A percentile compares a stretch with the other conserved stretches of the same genome.
Conservation (phyloP, 2,329 filamentous ascomycete genomes). For the Ophiocordyceps australis region DNA sequence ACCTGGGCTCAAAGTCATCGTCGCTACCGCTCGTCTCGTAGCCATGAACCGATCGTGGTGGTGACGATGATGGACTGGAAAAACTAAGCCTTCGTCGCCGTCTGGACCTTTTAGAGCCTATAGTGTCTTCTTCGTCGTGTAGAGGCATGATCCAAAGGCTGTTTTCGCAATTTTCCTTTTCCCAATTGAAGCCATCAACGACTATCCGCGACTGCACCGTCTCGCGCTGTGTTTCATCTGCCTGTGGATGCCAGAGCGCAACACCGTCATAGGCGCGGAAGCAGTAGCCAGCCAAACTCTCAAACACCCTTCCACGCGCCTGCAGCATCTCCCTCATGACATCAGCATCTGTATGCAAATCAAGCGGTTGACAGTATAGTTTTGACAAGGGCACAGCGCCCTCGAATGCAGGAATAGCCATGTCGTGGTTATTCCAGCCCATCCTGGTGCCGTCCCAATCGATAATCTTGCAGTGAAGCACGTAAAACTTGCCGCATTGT, state of each 20-base stretch:
- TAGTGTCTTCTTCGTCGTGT: not conserved
- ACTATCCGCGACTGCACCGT: constrained; percentile 12
- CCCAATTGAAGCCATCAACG: constrained; percentile 12
- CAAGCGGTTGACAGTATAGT: constrained; percentile 23
- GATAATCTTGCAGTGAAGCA: constrained; percentile 20
- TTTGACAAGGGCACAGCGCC: constrained; percentile 24
- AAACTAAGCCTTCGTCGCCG: not conserved
- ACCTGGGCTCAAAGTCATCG: too few species aligned
- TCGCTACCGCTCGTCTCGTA: too few species aligned
- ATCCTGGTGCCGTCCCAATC: constrained; percentile 29
- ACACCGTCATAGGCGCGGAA: constrained; percentile 26
- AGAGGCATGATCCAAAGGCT: constrained; percentile 6
- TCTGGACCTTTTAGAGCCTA: not conserved
- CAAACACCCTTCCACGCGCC: constrained; percentile 23
- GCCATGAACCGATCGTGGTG: too few species aligned
- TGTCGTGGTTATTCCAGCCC: constrained; percentile 16
- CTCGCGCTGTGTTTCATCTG: constrained; percentile 8
- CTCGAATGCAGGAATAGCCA: constrained; percentile 19
- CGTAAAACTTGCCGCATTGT: constrained; percentile 18
- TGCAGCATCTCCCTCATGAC: constrained; percentile 14
- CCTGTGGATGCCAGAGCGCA: constrained; percentile 11
- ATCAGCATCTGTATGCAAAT: constrained; percentile 20
- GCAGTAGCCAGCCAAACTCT: constrained; percentile 24
- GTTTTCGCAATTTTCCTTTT: constrained; percentile 10
- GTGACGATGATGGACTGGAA: too few species aligned